Evolutionary conservation across 306 rosid genomes (phyloP).

Genomic region (Prinsepia uniflora): DNA sequence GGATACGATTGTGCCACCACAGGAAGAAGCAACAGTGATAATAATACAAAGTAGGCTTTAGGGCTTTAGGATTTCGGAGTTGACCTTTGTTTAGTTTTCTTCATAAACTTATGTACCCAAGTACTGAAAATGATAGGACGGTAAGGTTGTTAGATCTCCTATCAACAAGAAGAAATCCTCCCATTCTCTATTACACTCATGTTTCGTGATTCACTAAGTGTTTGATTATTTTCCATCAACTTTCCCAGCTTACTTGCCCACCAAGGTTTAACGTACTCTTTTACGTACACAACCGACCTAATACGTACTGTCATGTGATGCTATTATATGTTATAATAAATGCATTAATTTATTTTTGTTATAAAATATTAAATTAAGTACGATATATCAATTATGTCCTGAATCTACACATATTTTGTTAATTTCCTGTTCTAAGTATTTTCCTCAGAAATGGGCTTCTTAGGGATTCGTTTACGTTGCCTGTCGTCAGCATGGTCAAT

Average conservation of each 20-base stretch:
- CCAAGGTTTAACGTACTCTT: neutral
- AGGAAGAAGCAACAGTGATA: neutral
- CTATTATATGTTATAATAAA: too few relatives aligned
- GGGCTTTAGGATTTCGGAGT: slow-evolving; percentile 3
- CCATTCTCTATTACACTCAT: slow-evolving; percentile 8
- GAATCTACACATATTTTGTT: too few relatives aligned
- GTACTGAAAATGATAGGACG: slow-evolving; percentile 29
- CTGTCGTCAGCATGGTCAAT: slow-evolving; percentile 1
- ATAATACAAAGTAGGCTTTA: neutral
- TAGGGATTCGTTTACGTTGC: neutral
- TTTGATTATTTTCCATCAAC: slow-evolving; percentile 10
- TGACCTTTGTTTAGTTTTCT: slow-evolving; percentile 33
- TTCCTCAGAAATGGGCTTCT: neutral
- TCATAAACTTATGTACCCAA: neutral
- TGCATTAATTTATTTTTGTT: too few relatives aligned
- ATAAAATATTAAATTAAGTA: too few relatives aligned
- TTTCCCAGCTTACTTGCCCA: slow-evolving; percentile 13
- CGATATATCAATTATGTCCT: too few relatives aligned
- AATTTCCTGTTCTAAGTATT: too few relatives aligned
- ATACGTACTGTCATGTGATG: too few relatives aligned
- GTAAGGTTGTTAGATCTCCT: slow-evolving; percentile 52
- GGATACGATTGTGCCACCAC: slow-evolving; percentile 14
- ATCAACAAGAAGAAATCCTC: slow-evolving; percentile 35
- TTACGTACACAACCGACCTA: too few relatives aligned
- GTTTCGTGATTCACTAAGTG: neutral